phyloP scores from a whole-genome alignment of 78 protist genomes.

The Monosiga brevicollis region DNA sequence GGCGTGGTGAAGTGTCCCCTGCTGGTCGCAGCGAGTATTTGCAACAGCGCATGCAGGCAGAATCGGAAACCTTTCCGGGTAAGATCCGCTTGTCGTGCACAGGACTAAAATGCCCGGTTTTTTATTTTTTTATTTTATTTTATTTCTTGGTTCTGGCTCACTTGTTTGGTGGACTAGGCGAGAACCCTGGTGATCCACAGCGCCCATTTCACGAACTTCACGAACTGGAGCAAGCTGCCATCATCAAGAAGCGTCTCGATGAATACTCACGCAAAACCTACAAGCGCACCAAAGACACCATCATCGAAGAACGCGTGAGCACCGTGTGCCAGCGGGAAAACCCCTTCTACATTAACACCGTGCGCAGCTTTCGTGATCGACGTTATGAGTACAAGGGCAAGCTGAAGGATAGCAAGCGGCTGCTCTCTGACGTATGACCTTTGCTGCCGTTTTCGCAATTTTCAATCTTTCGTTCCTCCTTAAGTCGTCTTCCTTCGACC shows the following conservation, averaged over 20 bases:
- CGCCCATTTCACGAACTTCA: slow-evolving; percentile 39
- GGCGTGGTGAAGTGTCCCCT: slow-evolving; percentile 84
- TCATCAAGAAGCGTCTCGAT: slow-evolving; percentile 56
- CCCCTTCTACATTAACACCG: slow-evolving; percentile 96
- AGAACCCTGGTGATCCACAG: slow-evolving; percentile 1
- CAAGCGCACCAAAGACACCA: slow-evolving; percentile 39
- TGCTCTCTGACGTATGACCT: too few species aligned
- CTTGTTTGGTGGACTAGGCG: not conserved
- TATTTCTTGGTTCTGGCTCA: not conserved
- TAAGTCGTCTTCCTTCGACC: too few species aligned
- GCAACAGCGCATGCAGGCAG: slow-evolving; percentile 46
- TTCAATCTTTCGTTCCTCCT: too few species aligned
- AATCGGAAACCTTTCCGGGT: slow-evolving; percentile 35
- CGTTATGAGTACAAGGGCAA: slow-evolving; percentile 83
- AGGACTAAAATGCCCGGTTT: too few species aligned
- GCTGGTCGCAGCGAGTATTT: slow-evolving; percentile 44
- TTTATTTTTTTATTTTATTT: not conserved
- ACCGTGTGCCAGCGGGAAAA: slow-evolving; percentile 98
- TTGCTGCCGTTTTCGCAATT: too few species aligned
- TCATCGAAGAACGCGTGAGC: slow-evolving; percentile 17
- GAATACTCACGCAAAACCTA: slow-evolving; percentile 63
- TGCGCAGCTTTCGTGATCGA: slow-evolving; percentile 86
- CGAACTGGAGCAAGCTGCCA: slow-evolving; percentile 30
- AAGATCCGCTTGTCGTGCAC: too few species aligned
- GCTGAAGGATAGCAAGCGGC: not conserved